Evolutionary conservation across 139 green algal genomes (phyloP), one percentile per base, ranked within the genome.

Genomic region (Trebouxia sp.): DNA sequence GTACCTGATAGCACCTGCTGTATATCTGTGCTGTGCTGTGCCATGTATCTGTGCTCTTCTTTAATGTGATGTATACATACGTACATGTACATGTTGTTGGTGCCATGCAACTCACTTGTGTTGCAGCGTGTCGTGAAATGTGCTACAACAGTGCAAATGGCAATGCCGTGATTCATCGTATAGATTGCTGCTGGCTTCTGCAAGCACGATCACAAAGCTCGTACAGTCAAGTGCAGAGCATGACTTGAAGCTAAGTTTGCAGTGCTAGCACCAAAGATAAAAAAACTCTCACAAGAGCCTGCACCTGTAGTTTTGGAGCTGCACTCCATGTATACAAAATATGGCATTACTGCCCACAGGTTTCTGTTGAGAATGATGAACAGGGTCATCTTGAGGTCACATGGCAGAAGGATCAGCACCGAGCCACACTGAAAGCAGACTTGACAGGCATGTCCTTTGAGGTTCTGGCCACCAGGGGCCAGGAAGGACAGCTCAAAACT

Each of bases 361-460:
- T 76, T 20, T n/a, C 37, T 6, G 38, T 75, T 3, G 58, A 42
- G 42, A 42, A 72, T 10, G 53, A n/a, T 26, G 41, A 48, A 37
- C 58, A 76, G 35, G 30, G 39, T 9, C 77, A 82, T 45, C 43
- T 78, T 41, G n/a, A 75, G 42, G 80, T 84, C 14, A 84, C 70
- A 41, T 84, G 80, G 80, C 42, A 22, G 0, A 84, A 84, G 37
- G 70, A 48, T 24, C 20, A 42, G 9, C 80, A 84, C 70, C 35
- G 43, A 15, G 80, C 80, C 9, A 84, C 80, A 9, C 80, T 84
- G 22, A 66, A 51, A 12, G 80, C 80, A 12, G 55, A 84, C 45
- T 0, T 84, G 28, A 42, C 28, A 11, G 62, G 69, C 70, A 53
- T 76, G 38, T 39, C 42, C 22, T 84, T 84, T 30, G 30, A 80